Base-by-base conservation (phyloP, 2,329 filamentous ascomycete genomes). In the Sporothrix pallida region DNA sequence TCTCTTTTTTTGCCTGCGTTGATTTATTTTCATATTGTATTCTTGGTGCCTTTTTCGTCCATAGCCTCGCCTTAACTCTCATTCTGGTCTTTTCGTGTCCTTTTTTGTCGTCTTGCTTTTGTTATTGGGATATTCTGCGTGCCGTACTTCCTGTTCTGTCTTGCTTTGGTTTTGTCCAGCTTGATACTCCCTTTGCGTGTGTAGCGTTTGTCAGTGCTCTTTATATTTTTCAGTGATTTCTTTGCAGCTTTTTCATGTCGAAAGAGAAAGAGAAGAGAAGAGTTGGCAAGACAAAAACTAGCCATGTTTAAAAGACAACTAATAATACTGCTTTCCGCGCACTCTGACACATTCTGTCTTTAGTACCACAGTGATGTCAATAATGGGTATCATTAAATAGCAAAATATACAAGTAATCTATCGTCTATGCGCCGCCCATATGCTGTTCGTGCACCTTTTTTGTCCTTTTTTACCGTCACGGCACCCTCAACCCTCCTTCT, bases 401-500 rank as follows among this genome's bases (percentile, higher is more conserved):
- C 44, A 68, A 52, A 68, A 26, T 67, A 20, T 67, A 26, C 62
- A 46, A 10, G 31, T 13, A 31, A 56, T 20, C 52, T 17, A 44
- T 26, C 5, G 17, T 26, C 62, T 48, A 48, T 67, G 62, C 62
- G 42, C 62, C 62, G 12, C 48, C 37, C 23, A 44, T 67, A 26
- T 46, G 31, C 31, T n/a, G 15, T 8, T 15, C 60, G 0, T 71
- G 52, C 15, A 7, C 26, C 48, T 13, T 56, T 26, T 46, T 46
- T 60, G n/a, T 46, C 50, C 7, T 42, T 10, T 12, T 50, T 9
- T 48, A 9, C 6, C 31, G 3, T 37, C 4, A 5, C 31, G 31
- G 3, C 5, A 2, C 15, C 17, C 1, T 17, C 70, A 88, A 20
- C 84, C 84, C 73, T 89, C 87, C 77, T 87, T 86, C 76, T 89